These are phyloP conservation scores for Wakefieldia striispora DNA, from an alignment of 768 basidiomycete species.

Conservation along the genomic window DNA sequence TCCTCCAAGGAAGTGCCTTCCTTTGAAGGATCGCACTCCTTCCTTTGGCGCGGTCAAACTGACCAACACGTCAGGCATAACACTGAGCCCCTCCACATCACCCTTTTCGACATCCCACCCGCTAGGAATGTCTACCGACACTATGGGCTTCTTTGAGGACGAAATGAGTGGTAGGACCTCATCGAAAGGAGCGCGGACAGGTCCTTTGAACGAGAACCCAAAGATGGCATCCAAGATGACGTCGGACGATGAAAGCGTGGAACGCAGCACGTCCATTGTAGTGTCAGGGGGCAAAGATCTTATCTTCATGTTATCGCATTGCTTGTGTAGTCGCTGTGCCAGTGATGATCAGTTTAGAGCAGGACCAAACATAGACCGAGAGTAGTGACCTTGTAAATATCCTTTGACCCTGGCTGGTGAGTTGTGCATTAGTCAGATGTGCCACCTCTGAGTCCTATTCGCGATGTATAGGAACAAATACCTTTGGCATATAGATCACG, in stretches of 20 bases:
- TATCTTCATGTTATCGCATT: conserved; percentile 89
- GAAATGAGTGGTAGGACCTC: conserved; percentile 64
- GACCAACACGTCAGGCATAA: conserved; percentile 77
- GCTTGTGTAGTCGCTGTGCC: conserved; percentile 69
- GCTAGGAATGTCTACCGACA: conserved; percentile 94
- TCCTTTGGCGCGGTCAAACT: conserved; percentile 94
- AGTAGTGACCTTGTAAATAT: conserved; percentile 73
- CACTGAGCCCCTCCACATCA: conserved; percentile 46
- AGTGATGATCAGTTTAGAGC: neutral
- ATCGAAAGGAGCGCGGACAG: conserved; percentile 87
- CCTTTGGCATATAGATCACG: conserved; percentile 93
- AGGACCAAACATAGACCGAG: neutral
- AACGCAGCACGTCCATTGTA: conserved; percentile 44
- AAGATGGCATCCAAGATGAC: conserved; percentile 95
- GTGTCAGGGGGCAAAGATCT: conserved; percentile 56
- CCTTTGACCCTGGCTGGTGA: conserved; percentile 83
- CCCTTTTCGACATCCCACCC: conserved; percentile 96
- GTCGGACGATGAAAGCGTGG: conserved; percentile 59
- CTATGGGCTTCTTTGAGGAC: conserved; percentile 69
- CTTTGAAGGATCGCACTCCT: conserved; percentile 74
- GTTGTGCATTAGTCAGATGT: neutral
- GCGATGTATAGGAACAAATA: conserved; percentile 22
- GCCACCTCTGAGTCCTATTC: neutral
- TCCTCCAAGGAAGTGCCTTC: conserved; percentile 91
- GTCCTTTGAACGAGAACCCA: conserved; percentile 95